Evolutionary conservation across 228 moss, liverwort and hornwort species (phyloP).

Genomic region (Sphagnum fallax): DNA sequence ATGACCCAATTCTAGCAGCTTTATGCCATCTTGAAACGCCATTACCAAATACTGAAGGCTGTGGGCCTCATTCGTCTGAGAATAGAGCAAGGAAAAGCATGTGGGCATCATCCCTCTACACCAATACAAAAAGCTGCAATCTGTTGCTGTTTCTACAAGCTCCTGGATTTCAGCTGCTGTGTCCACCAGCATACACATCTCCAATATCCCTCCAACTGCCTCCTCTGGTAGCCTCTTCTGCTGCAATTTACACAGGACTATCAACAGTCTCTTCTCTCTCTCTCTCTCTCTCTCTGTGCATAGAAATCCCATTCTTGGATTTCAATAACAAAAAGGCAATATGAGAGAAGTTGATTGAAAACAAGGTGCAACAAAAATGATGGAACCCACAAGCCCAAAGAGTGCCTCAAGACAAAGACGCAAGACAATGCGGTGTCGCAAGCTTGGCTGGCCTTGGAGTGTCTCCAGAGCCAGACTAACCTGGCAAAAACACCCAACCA

Average conservation of each 20-base stretch:
- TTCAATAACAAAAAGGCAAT: no score
- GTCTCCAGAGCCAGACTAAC: slow-evolving; percentile 77
- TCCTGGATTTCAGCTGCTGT: slow-evolving; percentile 63
- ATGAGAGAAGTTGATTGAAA: no score
- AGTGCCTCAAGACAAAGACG: slow-evolving; percentile 80
- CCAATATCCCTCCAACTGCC: slow-evolving; percentile 59
- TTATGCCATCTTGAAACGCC: slow-evolving; percentile 81
- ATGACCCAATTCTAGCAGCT: slow-evolving; percentile 63
- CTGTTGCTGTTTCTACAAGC: slow-evolving; percentile 58
- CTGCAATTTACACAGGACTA: slow-evolving; percentile 7
- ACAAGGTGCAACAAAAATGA: background rate
- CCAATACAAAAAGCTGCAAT: slow-evolving; percentile 95
- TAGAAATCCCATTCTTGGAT: no score
- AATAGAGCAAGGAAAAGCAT: slow-evolving; percentile 75
- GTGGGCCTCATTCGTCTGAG: slow-evolving; percentile 69
- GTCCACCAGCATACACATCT: slow-evolving; percentile 66
- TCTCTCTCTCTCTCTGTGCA: background rate
- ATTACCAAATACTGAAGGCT: slow-evolving; percentile 80
- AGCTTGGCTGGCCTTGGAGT: slow-evolving; percentile 62
- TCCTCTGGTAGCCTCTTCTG: slow-evolving; percentile 74
- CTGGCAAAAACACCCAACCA: slow-evolving; percentile 16
- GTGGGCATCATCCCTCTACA: slow-evolving; percentile 90
- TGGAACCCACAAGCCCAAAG: slow-evolving; percentile 59
- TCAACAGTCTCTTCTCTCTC: background rate
- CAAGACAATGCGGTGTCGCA: slow-evolving; percentile 59